Percentiles rank a stretch among this genome's conserved stretches.
phyloP scores from a whole-genome alignment of 441 rosid species.

The Raphanus hybrid region DNA sequence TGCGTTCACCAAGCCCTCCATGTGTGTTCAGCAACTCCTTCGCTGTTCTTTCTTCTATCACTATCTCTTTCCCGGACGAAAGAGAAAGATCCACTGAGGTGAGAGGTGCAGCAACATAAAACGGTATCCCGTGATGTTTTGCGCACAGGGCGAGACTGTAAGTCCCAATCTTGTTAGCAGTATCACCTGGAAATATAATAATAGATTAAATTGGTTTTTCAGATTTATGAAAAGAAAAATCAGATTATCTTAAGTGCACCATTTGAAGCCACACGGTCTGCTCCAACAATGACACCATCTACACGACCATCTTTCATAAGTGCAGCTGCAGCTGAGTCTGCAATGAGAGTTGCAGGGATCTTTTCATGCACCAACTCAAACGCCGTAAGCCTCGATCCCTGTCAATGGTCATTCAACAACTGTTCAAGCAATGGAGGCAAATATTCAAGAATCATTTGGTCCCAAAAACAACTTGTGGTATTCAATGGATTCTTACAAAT shows the following conservation, averaged over 20 bases:
- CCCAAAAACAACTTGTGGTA: not conserved
- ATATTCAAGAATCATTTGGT: not conserved
- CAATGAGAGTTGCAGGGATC: constrained; percentile 87
- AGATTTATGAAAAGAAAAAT: constrained; percentile 6
- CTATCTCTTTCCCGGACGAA: constrained; percentile 69
- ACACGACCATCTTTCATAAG: constrained; percentile 79
- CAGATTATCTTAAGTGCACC: constrained; percentile 47
- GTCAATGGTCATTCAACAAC: constrained; percentile 17
- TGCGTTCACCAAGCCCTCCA: constrained; percentile 95
- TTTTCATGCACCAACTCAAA: constrained; percentile 89
- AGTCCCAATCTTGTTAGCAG: constrained; percentile 96
- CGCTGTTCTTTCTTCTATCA: constrained; percentile 80
- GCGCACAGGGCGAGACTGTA: constrained; percentile 91
- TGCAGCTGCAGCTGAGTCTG: constrained; percentile 95
- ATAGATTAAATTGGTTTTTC: constrained; percentile 4
- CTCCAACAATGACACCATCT: constrained; percentile 88
- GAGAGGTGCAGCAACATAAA: constrained; percentile 91
- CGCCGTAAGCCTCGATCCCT: constrained; percentile 97
- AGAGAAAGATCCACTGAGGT: constrained; percentile 84
- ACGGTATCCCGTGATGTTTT: constrained; percentile 68
- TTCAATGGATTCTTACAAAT: not conserved
- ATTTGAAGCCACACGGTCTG: constrained; percentile 91
- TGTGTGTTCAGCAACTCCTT: constrained; percentile 71
- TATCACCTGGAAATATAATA: constrained; percentile 63
- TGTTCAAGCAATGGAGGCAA: not conserved